Base-by-base conservation (phyloP, 805 yeast genomes). In the Candida arabinofermentans region DNA sequence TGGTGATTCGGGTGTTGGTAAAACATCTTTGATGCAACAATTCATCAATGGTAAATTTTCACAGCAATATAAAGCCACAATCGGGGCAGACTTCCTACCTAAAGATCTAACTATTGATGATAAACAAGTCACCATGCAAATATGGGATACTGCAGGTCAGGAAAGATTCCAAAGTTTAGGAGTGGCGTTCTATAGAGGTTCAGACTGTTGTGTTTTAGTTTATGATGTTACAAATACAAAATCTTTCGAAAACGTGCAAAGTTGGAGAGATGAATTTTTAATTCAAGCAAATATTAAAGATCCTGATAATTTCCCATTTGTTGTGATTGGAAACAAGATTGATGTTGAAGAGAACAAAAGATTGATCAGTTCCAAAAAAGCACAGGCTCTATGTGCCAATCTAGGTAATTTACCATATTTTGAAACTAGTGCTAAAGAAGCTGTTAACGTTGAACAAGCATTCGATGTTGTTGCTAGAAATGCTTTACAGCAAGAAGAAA, bases 81-180 rank as follows among this genome's bases (percentile, higher is more conserved):
- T 91, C 51, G 99, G 99, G 8, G 98, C 98, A 2, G 98, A 93
- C 63, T 91, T 91, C 61, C 74, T 89, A 49, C 91, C 97, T 29
- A 91, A 90, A 64, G 98, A 91, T 57, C 78, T 91, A 45, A 69
- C 74, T 22, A 77, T 93, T 44, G 98, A 93, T 62, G 93, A 84
- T 63, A 84, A 83, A 55, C 76, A 77, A 49, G 89, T 83, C 8
- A 81, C 87, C 18, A 73, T 84, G 74, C 91, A 86, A 66, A 84
- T 93, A 41, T 91, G 99, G 99, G 99, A 91, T 61, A 91, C 99
- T 33, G 98, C 98, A 7, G 99, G 99, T 27, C 99, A 91, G 70
- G 99, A 91, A 66, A 76, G 99, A 57, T 91, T 91, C 74, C 98
- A 93, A 67, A 83, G 95, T 44, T 71, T 91, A 47, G 98, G 98